Conservation (phyloP, 768 basidiomycete genomes). For the Steccherinum ochraceum region DNA sequence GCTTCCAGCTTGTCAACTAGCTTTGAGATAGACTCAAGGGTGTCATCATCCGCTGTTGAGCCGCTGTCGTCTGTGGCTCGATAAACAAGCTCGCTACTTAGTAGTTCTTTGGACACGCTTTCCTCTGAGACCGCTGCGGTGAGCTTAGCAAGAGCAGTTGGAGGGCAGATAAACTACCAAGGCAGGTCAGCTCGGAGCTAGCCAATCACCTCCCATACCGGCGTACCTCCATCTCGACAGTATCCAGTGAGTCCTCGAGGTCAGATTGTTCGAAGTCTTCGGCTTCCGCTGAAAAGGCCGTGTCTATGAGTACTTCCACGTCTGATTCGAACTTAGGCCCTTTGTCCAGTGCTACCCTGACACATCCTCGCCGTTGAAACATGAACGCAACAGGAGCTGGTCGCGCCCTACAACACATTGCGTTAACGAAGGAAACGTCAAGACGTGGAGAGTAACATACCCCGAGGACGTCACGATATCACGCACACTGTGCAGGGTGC, state of each 20-base stretch:
- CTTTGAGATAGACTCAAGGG: conserved; percentile 30
- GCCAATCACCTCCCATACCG: too few species aligned
- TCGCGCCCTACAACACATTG: conserved; percentile 38
- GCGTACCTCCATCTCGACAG: conserved; percentile 27
- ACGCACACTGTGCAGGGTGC: conserved; percentile 52
- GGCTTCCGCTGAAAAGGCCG: conserved; percentile 33
- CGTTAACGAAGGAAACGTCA: neutral
- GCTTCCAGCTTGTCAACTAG: conserved; percentile 50
- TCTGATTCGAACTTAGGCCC: conserved; percentile 23
- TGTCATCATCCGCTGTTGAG: conserved; percentile 30
- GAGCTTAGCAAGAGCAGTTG: conserved; percentile 32
- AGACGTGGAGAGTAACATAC: conserved; percentile 26
- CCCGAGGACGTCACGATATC: conserved; percentile 42
- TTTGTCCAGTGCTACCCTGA: conserved; percentile 36
- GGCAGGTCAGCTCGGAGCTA: conserved; percentile 1
- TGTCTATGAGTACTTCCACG: conserved; percentile 33
- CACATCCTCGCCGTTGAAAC: conserved; percentile 50
- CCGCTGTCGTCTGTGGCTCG: conserved; percentile 36
- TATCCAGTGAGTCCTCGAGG: conserved; percentile 23
- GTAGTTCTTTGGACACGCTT: conserved; percentile 29
- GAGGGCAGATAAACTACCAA: conserved; percentile 39
- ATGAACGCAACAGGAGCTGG: conserved; percentile 60
- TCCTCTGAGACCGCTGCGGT: conserved; percentile 28
- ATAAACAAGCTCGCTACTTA: conserved; percentile 49
- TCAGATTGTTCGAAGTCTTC: conserved; percentile 38